These are phyloP conservation scores for Vanilla planifolia DNA, from an alignment of 106 monocot species.

Conservation along the genomic window DNA sequence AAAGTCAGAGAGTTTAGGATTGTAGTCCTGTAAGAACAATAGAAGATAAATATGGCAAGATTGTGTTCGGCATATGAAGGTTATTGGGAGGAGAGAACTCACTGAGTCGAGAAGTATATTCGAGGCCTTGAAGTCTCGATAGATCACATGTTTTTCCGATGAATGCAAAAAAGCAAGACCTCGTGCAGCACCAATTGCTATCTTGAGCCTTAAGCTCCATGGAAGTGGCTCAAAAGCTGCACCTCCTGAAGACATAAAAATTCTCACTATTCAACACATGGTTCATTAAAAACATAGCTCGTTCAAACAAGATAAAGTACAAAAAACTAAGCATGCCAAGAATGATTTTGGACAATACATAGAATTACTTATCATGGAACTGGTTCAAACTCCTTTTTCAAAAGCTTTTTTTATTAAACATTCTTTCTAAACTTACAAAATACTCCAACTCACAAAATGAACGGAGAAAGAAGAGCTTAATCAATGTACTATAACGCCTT, in stretches of 20 bases:
- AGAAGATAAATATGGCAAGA: too few species aligned
- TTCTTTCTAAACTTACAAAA: too few species aligned
- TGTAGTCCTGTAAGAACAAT: conserved; percentile 52
- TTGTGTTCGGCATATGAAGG: not conserved
- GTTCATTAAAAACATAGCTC: too few species aligned
- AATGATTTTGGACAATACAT: too few species aligned
- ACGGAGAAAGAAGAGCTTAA: not conserved
- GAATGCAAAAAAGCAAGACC: conserved; percentile 61
- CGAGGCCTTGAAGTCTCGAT: conserved; percentile 73
- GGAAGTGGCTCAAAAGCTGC: conserved; percentile 40
- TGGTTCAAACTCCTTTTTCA: too few species aligned
- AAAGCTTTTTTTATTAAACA: too few species aligned
- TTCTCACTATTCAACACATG: too few species aligned
- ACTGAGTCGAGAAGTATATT: conserved; percentile 73
- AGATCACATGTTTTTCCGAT: conserved; percentile 46
- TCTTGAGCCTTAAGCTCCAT: conserved; percentile 63
- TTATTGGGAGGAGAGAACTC: not conserved
- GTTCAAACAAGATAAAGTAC: too few species aligned
- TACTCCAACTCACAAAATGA: not conserved
- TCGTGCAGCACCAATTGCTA: conserved; percentile 43
- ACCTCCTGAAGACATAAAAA: conserved; percentile 16
- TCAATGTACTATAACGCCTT: not conserved
- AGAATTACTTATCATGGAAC: too few species aligned
- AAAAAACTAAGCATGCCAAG: too few species aligned
- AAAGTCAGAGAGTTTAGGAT: conserved; percentile 72